Evolutionary conservation across 352 stramenopile species (phyloP).

Genomic region (Pythium chondricola): DNA sequence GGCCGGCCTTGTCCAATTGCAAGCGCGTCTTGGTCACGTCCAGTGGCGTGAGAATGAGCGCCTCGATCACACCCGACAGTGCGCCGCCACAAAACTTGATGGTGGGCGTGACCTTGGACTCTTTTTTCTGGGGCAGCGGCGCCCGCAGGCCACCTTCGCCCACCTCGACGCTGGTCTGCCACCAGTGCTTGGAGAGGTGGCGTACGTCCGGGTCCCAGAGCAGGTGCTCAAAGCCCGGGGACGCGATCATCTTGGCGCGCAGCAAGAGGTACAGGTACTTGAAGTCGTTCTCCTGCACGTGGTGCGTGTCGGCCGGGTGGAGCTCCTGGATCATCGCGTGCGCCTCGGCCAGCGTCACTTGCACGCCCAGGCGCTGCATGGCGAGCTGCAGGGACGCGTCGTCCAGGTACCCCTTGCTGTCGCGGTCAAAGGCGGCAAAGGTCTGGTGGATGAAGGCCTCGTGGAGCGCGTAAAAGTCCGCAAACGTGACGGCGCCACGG

Average conservation of each 20-base stretch:
- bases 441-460: conserved; percentile 72
- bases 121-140: conserved; percentile 41
- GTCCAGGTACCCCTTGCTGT: conserved; percentile 65
- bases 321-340: conserved; percentile 75
- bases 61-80: conserved; percentile 82
- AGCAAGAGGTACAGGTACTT: conserved; percentile 78
- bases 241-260: conserved; percentile 69
- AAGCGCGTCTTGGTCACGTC: conserved; percentile 88
- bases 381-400: conserved; percentile 57
- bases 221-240: conserved; percentile 64
- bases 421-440: conserved; percentile 60
- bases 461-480: conserved; percentile 71
- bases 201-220: conserved; percentile 80
- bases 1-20: conserved; percentile 80
- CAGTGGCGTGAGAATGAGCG: conserved; percentile 77
- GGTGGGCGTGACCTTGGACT: conserved; percentile 57
- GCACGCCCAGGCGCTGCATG: conserved; percentile 57
- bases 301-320: conserved; percentile 52
- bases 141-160: conserved; percentile 65
- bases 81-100: conserved; percentile 81
- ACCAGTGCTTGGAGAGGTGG: conserved; percentile 83
- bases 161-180: conserved; percentile 79
- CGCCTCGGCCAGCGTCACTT: conserved; percentile 66
- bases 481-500: conserved; percentile 59
- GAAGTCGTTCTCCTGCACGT: conserved; percentile 72